These are phyloP conservation scores for Jatropha podagrica DNA, from an alignment of 441 rosid species.

Conservation along the genomic window DNA sequence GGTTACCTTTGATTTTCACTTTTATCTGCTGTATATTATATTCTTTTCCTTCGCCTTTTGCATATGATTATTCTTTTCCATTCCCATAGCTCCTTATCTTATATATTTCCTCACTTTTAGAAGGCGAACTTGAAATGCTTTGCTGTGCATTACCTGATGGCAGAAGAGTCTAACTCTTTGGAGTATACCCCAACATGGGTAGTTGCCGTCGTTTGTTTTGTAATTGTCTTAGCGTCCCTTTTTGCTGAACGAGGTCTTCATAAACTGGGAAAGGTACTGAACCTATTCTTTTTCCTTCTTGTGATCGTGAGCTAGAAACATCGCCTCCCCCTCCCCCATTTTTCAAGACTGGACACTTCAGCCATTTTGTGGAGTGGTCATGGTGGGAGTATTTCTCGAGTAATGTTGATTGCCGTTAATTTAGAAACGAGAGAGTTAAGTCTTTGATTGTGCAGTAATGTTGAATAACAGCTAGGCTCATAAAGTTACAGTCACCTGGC, in stretches of 20 bases:
- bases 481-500: background rate
- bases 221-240: slow-evolving; percentile 62
- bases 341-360: too few species aligned
- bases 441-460: background rate
- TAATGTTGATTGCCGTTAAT: background rate
- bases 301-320: background rate
- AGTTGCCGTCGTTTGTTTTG: slow-evolving; percentile 64
- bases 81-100: background rate
- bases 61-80: slow-evolving; percentile 32
- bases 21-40: slow-evolving; percentile 16
- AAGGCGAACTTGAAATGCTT: slow-evolving; percentile 1
- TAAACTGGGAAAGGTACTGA: slow-evolving; percentile 60
- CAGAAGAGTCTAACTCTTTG: slow-evolving; percentile 43
- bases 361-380: too few species aligned
- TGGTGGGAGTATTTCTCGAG: too few species aligned
- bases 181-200: slow-evolving; percentile 81
- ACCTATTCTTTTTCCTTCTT: background rate
- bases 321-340: background rate
- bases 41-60: slow-evolving; percentile 40
- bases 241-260: slow-evolving; percentile 67
- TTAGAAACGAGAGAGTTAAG: background rate
- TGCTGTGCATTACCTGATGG: slow-evolving; percentile 30
- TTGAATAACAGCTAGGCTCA: background rate
- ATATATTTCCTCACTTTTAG: background rate
- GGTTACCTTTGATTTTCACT: background rate